Conservation (phyloP, 2,329 filamentous ascomycete species). For the Sclerotinia spermophila region DNA sequence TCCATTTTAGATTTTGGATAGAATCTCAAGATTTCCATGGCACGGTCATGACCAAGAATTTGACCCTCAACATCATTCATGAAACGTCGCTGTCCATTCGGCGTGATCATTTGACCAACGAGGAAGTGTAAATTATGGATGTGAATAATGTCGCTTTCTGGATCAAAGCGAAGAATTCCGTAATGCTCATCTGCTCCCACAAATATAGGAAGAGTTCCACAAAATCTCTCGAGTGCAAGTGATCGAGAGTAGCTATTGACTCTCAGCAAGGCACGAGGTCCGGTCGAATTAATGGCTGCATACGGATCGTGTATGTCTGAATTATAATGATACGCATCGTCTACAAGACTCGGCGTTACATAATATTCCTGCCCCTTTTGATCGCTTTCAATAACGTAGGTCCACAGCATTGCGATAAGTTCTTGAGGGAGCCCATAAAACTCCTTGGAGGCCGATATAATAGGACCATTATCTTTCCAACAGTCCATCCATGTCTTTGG, state of each 20-base stretch:
- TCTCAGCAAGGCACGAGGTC: neutral
- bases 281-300: neutral
- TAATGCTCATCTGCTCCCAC: neutral
- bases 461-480: neutral
- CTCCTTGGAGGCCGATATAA: neutral
- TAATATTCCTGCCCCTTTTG: neutral
- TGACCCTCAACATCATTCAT: rapidly evolving
- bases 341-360: neutral
- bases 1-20: neutral
- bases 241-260: neutral
- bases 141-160: neutral
- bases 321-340: neutral
- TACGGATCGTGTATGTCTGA: too few relatives aligned
- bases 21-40: neutral
- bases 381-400: neutral
- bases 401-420: neutral
- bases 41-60: rapidly evolving
- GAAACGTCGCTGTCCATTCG: neutral
- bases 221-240: neutral
- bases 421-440: neutral
- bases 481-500: neutral
- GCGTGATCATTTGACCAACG: neutral
- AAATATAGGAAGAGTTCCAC: neutral
- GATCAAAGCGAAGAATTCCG: neutral
- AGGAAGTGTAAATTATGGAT: neutral